These are phyloP conservation scores for Nigrospora sphaerica DNA, from an alignment of 2,329 filamentous ascomycete species.

Conservation along the genomic window DNA sequence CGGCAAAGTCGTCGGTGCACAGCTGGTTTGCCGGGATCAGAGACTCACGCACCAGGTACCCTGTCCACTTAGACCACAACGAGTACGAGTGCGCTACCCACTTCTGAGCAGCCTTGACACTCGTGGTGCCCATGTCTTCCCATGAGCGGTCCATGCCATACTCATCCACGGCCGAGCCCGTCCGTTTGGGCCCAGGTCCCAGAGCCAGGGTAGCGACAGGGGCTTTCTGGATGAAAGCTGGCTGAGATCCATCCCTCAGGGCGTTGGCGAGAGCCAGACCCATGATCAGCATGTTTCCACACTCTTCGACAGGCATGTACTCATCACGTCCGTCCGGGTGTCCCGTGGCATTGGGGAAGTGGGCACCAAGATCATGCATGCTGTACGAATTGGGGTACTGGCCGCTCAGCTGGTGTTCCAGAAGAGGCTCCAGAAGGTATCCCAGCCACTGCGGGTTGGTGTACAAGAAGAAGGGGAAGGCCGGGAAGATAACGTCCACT, in stretches of 20 bases:
- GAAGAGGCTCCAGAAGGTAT: slow-evolving; percentile 70
- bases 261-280: slow-evolving; percentile 71
- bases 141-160: slow-evolving; percentile 53
- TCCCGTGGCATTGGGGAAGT: slow-evolving; percentile 72
- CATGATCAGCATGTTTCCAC: slow-evolving; percentile 73
- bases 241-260: slow-evolving; percentile 53
- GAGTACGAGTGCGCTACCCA: slow-evolving; percentile 49
- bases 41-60: slow-evolving; percentile 63
- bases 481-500: slow-evolving; percentile 80
- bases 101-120: slow-evolving; percentile 28
- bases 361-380: slow-evolving; percentile 68
- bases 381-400: slow-evolving; percentile 79
- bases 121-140: slow-evolving; percentile 40
- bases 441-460: slow-evolving; percentile 76
- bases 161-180: slow-evolving; percentile 12
- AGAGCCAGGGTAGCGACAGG: slow-evolving; percentile 10
- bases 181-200: slow-evolving; percentile 6
- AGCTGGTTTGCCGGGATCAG: slow-evolving; percentile 66
- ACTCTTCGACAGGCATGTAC: slow-evolving; percentile 71
- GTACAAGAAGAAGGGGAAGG: slow-evolving; percentile 81
- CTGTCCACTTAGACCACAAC: slow-evolving; percentile 72
- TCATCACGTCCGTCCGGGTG: slow-evolving; percentile 63
- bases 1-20: slow-evolving; percentile 73
- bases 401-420: slow-evolving; percentile 75
- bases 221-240: slow-evolving; percentile 47